These are phyloP conservation scores for Oenanthe javanica DNA, from an alignment of 140 eudicot genomes.

Conservation along the genomic window DNA sequence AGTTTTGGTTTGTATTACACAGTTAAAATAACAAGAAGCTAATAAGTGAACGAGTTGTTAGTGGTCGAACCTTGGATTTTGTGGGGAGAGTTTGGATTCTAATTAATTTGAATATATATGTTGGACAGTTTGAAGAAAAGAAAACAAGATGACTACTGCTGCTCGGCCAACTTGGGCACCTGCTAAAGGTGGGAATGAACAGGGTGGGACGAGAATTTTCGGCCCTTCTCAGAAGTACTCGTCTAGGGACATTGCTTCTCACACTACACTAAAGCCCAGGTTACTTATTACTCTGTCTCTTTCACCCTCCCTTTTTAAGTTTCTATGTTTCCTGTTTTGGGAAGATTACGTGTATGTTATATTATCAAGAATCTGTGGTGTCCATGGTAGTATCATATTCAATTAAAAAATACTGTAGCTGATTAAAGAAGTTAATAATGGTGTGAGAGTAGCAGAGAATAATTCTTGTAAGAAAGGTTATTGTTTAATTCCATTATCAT, in stretches of 20 bases:
- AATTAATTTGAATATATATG: not conserved
- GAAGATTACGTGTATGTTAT: not conserved
- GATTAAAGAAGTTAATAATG: not conserved
- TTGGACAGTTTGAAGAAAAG: constrained; percentile 5
- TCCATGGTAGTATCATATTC: not conserved
- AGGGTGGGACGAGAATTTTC: constrained; percentile 86
- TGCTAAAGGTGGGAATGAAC: constrained; percentile 98
- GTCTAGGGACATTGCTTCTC: constrained; percentile 92
- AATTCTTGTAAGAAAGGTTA: not conserved
- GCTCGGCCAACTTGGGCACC: constrained; percentile 99
- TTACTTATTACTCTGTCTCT: no score
- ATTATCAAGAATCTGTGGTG: not conserved
- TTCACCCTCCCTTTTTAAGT: not conserved
- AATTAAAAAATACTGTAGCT: not conserved
- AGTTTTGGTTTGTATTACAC: no score
- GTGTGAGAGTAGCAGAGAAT: not conserved
- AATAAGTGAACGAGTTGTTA: no score
- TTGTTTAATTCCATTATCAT: no score
- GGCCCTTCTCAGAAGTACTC: constrained; percentile 98
- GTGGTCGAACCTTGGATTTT: no score
- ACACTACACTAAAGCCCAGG: constrained; percentile 94
- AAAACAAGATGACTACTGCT: constrained; percentile 75
- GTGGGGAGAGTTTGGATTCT: not conserved
- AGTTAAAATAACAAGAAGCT: no score
- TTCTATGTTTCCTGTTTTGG: not conserved